Conservation (phyloP, 345 rosid genomes). For the Melastoma malabathricum region DNA sequence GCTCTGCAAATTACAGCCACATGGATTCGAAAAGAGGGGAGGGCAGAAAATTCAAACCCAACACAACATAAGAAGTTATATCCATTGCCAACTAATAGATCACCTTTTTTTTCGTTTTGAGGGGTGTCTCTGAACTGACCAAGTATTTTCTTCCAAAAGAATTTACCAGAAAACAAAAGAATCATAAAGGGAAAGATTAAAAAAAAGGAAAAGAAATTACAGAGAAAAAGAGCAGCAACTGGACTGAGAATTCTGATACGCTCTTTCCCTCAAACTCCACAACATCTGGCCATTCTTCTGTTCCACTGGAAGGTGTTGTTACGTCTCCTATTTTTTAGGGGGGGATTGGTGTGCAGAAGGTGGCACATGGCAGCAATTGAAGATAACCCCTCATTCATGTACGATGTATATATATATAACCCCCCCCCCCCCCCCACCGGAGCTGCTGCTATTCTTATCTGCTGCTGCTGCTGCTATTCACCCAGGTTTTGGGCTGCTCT, state of each 20-base stretch:
- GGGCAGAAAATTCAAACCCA: too few relatives aligned
- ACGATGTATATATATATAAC: neutral
- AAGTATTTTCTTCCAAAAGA: slow-evolving; percentile 32
- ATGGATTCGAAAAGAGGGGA: too few relatives aligned
- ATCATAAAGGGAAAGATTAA: slow-evolving; percentile 14
- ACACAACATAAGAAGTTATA: too few relatives aligned
- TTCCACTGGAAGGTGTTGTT: slow-evolving; percentile 6
- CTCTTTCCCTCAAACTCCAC: slow-evolving; percentile 5
- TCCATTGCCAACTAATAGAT: too few relatives aligned
- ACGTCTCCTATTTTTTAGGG: slow-evolving; percentile 5
- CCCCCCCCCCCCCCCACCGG: too few relatives aligned
- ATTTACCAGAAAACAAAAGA: slow-evolving; percentile 33
- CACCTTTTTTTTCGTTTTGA: too few relatives aligned
- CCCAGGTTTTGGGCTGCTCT: slow-evolving; percentile 2
- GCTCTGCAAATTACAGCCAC: too few relatives aligned
- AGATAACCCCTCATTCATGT: slow-evolving; percentile 6
- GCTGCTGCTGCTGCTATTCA: slow-evolving; percentile 4
- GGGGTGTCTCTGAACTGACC: slow-evolving; percentile 15
- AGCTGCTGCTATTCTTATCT: neutral
- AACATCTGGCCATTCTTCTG: slow-evolving; percentile 8
- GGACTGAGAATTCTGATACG: slow-evolving; percentile 6
- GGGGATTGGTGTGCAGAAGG: slow-evolving; percentile 7
- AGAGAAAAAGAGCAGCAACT: neutral
- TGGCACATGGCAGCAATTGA: slow-evolving; percentile 8
- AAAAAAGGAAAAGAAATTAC: slow-evolving; percentile 10